Conservation (phyloP, 768 basidiomycete genomes). For the Amanita exitialis region DNA sequence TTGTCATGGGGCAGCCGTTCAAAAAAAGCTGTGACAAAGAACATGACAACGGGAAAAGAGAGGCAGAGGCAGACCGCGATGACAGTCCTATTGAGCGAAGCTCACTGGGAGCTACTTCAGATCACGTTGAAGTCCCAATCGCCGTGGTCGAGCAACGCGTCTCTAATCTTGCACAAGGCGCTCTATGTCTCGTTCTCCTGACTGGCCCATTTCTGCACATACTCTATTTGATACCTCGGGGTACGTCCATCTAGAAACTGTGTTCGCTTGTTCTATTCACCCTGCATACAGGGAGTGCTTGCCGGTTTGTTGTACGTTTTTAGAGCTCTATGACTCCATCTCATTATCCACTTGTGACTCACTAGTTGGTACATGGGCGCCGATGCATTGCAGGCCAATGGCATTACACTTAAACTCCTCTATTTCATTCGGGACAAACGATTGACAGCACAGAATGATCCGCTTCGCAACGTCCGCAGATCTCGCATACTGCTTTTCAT, state of each 20-base stretch:
- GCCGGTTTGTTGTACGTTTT: slow-evolving; percentile 77
- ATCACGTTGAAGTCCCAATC: slow-evolving; percentile 40
- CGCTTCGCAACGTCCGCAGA: slow-evolving; percentile 64
- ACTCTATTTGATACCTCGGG: slow-evolving; percentile 70
- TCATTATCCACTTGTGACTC: neutral
- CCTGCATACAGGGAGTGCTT: slow-evolving; percentile 41
- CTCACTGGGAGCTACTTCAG: neutral
- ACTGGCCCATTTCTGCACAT: slow-evolving; percentile 77
- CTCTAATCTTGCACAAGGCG: slow-evolving; percentile 81
- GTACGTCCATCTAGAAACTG: slow-evolving; percentile 14
- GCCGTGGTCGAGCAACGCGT: slow-evolving; percentile 89
- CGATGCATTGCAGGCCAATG: slow-evolving; percentile 71
- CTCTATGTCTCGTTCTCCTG: slow-evolving; percentile 69
- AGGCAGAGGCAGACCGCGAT: slow-evolving; percentile 1
- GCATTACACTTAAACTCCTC: slow-evolving; percentile 72
- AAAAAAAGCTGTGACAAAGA: slow-evolving; percentile 26
- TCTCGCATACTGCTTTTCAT: slow-evolving; percentile 67
- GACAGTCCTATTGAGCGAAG: neutral
- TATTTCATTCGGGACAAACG: slow-evolving; percentile 68
- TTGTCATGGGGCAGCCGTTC: slow-evolving; percentile 45
- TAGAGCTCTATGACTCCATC: neutral
- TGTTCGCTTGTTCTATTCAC: neutral
- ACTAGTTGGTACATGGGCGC: slow-evolving; percentile 86
- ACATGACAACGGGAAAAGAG: slow-evolving; percentile 12
- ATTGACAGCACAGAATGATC: slow-evolving; percentile 55